Conservation (phyloP, 192 early-diverging fungal genomes). For the Coemansia sp. region DNA sequence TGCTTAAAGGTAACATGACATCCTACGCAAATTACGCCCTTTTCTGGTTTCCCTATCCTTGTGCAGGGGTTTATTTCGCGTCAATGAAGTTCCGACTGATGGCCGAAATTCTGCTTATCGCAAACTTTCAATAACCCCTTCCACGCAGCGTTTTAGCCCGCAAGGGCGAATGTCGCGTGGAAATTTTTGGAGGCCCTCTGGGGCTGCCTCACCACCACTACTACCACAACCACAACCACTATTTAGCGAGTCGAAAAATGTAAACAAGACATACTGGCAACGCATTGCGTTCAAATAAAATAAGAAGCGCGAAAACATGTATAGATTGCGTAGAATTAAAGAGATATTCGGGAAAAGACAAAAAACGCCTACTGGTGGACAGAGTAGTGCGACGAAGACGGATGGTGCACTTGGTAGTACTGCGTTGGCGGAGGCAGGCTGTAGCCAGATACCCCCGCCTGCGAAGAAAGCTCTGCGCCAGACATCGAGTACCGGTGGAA, state of each 20-base stretch:
- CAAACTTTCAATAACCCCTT: conserved; percentile 46
- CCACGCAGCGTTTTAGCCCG: conserved; percentile 13
- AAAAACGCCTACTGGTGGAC: conserved; percentile 5
- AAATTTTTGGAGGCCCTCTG: conserved; percentile 53
- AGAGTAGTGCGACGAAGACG: conserved; percentile 3
- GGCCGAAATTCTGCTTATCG: conserved; percentile 44
- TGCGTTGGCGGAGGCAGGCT: neutral
- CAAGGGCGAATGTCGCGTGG: conserved; percentile 17
- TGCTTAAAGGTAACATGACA: neutral
- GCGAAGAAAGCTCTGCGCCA: conserved; percentile 4
- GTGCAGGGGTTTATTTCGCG: conserved; percentile 44
- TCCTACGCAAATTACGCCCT: neutral
- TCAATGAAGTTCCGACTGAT: conserved; percentile 51
- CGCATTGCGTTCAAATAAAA: neutral
- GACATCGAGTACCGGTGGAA: conserved; percentile 20
- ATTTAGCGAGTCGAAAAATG: neutral
- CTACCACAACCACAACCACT: neutral
- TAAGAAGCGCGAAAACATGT: neutral
- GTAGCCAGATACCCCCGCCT: conserved; percentile 6
- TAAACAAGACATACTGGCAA: neutral
- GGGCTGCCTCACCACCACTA: conserved; percentile 8
- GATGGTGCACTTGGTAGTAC: neutral
- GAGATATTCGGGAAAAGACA: neutral
- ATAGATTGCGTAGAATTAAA: conserved; percentile 5
- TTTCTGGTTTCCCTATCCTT: conserved; percentile 32